These are phyloP conservation scores for Hirschfeldia incana DNA, from an alignment of 345 rosid genomes.

Conservation along the genomic window DNA sequence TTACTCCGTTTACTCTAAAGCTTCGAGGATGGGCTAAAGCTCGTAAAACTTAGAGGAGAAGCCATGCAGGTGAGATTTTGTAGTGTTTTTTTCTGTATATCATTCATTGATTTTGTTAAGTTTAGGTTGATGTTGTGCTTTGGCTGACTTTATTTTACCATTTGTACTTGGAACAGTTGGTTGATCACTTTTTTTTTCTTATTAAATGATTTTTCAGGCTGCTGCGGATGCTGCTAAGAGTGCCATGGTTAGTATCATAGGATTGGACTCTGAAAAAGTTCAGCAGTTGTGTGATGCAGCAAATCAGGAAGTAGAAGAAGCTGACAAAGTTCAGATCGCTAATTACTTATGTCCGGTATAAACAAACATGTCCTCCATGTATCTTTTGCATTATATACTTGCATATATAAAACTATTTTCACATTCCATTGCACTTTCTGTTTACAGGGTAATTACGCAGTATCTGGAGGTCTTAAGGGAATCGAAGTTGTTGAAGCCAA, in stretches of 20 bases:
- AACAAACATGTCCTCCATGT: neutral
- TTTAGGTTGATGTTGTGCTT: neutral
- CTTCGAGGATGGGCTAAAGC: constrained; percentile 97
- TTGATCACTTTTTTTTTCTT: neutral
- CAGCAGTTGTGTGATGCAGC: constrained; percentile 91
- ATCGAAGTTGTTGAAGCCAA: constrained; percentile 90
- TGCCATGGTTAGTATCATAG: constrained; percentile 97
- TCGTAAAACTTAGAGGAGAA: constrained; percentile 95
- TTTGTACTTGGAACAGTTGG: neutral
- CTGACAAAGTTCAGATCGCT: constrained; percentile 88
- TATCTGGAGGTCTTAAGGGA: constrained; percentile 94
- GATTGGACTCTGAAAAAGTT: constrained; percentile 84
- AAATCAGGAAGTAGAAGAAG: constrained; percentile 82
- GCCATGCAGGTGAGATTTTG: constrained; percentile 81
- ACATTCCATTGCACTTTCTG: neutral
- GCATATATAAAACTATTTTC: neutral
- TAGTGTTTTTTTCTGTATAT: neutral
- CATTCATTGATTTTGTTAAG: neutral
- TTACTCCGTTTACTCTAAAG: constrained; percentile 42
- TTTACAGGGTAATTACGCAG: constrained; percentile 89
- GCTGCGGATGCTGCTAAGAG: constrained; percentile 95
- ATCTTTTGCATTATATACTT: constrained; percentile 28
- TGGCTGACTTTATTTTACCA: constrained; percentile 8
- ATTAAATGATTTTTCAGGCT: constrained; percentile 47
- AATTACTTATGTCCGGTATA: constrained; percentile 72